Evolutionary conservation across 495 filamentous ascomycete genomes (phyloP), one percentile per base, ranked within the genome.

Genomic region (Podospora sp.): DNA sequence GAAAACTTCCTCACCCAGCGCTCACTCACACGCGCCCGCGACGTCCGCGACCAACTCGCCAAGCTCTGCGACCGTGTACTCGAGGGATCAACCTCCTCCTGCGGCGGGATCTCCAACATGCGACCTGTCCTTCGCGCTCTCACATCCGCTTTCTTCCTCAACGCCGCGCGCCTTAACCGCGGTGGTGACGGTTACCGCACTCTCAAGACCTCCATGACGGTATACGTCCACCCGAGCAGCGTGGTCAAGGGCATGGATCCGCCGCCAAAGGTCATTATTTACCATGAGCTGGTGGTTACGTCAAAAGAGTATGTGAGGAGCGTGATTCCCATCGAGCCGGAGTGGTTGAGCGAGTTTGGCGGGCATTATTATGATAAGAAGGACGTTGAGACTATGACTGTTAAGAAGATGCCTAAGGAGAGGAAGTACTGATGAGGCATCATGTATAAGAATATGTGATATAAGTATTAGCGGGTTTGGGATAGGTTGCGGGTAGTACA

Each of bases 1-100:
- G 94, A 97, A 78, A 98, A 97, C 78, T 99, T 96, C 78, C 78
- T 99, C 24, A 93, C 97, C 73, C 92, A 96, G 72, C 89, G 93
- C 21, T 89, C 87, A 33, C 85, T 99, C 1, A 92, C 88, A 0
- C 88, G 95, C 14, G 95, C 92, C 0, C 89, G 95, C 55, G 93
- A 97, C 72, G 93, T 98, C 18, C 91, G 93, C 46, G 95, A 99
- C 70, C 95, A 99, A 76, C 85, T 99, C 0, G 88, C 88, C n/a
- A 94, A 96, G 69, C 86, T 99, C 1, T 98, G 95, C 79, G 95
- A 99, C 65, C 87, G 94, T 1, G 91, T 81, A 0, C 68, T 97
- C 36, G 96, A 97, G 77, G 92, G 97, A 24, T 83, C 85, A 0
- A 74, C 90, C 57, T 88, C 86, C n/a, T 84, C 86, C 0, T 87